These are phyloP conservation scores for Mimosa bimucronata DNA, from an alignment of 306 rosid species.

Conservation along the genomic window DNA sequence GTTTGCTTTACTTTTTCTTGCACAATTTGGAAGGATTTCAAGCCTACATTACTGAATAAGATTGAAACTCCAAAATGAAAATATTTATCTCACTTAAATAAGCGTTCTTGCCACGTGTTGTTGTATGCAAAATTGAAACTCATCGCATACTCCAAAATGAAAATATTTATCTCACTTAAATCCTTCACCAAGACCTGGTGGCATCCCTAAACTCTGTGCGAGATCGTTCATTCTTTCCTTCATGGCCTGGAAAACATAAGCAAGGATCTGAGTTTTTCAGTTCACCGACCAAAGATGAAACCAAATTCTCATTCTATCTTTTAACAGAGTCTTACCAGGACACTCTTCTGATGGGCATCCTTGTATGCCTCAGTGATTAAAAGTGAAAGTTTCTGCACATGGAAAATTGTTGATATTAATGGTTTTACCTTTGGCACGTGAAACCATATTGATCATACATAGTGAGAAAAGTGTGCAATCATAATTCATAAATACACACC, in stretches of 20 bases:
- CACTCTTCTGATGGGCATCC: conserved; percentile 89
- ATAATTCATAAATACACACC: no score
- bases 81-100: conserved; percentile 37
- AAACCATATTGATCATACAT: background rate
- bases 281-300: conserved; percentile 25
- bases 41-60: conserved; percentile 14
- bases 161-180: conserved; percentile 47
- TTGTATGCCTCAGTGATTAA: conserved; percentile 83
- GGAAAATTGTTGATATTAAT: conserved; percentile 11
- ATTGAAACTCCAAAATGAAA: no score
- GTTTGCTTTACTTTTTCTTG: background rate
- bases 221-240: conserved; percentile 61
- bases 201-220: conserved; percentile 61
- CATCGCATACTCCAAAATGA: conserved; percentile 29
- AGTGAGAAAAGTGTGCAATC: no score
- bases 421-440: background rate
- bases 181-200: conserved; percentile 46
- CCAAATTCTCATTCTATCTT: conserved; percentile 18
- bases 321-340: conserved; percentile 48
- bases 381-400: conserved; percentile 72
- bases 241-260: conserved; percentile 53
- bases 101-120: conserved; percentile 40
- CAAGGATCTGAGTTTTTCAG: conserved; percentile 28
- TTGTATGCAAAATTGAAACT: conserved; percentile 57
- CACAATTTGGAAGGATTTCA: conserved; percentile 22